Conservation (phyloP, 768 basidiomycete genomes). For the Auricularia sp. region DNA sequence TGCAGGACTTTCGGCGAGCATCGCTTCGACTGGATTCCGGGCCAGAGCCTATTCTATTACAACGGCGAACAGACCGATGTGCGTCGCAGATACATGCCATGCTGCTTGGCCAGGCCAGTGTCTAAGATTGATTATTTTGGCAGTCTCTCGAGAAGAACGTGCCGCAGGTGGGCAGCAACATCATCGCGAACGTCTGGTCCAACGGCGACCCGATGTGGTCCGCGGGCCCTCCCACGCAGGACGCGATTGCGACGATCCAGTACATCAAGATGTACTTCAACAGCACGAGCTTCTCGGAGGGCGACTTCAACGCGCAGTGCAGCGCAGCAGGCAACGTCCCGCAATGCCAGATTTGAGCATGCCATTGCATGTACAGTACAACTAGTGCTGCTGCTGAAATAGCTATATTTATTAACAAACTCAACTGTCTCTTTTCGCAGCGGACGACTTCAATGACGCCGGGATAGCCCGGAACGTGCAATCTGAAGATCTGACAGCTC, state of each 20-base stretch:
- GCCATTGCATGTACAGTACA: background rate
- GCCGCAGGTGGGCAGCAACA: background rate
- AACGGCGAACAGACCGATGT: conserved; percentile 4
- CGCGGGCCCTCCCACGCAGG: conserved; percentile 12
- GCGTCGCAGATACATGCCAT: too few species aligned
- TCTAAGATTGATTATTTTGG: background rate
- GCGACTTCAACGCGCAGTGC: conserved; percentile 8
- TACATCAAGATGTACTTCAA: conserved; percentile 13
- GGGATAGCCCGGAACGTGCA: too few species aligned
- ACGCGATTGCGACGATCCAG: conserved; percentile 11
- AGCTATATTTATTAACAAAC: too few species aligned
- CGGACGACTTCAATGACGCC: too few species aligned
- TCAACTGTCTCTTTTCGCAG: too few species aligned
- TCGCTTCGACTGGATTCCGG: conserved; percentile 12
- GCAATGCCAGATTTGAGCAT: conserved; percentile 3
- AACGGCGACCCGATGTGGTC: conserved; percentile 9
- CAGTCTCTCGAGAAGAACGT: conserved; percentile 11
- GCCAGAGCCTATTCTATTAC: conserved; percentile 6
- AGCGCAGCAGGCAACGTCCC: conserved; percentile 6
- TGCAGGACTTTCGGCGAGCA: conserved; percentile 11
- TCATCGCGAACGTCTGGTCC: conserved; percentile 12
- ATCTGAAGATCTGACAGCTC: too few species aligned
- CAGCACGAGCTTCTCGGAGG: conserved; percentile 6
- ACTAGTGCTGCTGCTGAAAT: too few species aligned
- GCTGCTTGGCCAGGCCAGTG: too few species aligned